These are phyloP conservation scores for Simplicillium aogashimaense DNA, from an alignment of 2,329 filamentous ascomycete species.

Conservation along the genomic window DNA sequence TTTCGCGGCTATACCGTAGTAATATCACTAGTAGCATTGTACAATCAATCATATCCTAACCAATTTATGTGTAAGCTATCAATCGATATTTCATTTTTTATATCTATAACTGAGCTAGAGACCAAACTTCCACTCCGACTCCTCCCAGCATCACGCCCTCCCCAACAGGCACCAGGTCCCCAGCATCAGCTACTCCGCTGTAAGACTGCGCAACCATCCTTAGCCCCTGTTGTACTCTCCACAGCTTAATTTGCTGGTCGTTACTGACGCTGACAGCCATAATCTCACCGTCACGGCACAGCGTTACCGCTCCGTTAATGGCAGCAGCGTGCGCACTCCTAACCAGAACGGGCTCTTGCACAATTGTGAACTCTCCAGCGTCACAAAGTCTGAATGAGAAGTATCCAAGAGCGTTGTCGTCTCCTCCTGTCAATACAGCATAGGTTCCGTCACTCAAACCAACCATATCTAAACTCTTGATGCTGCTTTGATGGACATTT, in stretches of 20 bases:
- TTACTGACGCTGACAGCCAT: constrained; percentile 41
- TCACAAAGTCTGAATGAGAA: constrained; percentile 21
- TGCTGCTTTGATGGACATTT: constrained; percentile 67
- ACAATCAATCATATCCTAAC: too few relatives aligned
- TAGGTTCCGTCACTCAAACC: constrained; percentile 18
- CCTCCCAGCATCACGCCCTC: constrained; percentile 28
- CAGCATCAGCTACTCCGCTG: constrained; percentile 52
- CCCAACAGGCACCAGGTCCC: constrained; percentile 34
- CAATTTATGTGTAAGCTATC: too few relatives aligned
- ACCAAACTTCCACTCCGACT: constrained; percentile 37
- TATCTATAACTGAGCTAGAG: too few relatives aligned
- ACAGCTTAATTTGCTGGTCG: constrained; percentile 50
- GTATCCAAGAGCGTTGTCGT: constrained; percentile 72
- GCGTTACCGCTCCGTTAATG: constrained; percentile 46
- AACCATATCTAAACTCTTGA: constrained; percentile 54
- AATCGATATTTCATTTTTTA: too few relatives aligned
- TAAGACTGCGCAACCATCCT: constrained; percentile 38
- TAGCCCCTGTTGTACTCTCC: constrained; percentile 29
- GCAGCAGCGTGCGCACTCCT: constrained; percentile 61
- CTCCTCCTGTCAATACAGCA: constrained; percentile 67
- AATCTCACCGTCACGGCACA: constrained; percentile 13
- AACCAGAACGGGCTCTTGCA: constrained; percentile 17
- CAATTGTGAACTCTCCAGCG: constrained; percentile 16
- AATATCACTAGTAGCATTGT: too few relatives aligned
- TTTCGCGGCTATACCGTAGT: too few relatives aligned